Percentiles rank a stretch among this genome's conserved stretches.
Conservation (phyloP, 2,329 filamentous ascomycete species). For the Pseudogymnoascus pannorum region DNA sequence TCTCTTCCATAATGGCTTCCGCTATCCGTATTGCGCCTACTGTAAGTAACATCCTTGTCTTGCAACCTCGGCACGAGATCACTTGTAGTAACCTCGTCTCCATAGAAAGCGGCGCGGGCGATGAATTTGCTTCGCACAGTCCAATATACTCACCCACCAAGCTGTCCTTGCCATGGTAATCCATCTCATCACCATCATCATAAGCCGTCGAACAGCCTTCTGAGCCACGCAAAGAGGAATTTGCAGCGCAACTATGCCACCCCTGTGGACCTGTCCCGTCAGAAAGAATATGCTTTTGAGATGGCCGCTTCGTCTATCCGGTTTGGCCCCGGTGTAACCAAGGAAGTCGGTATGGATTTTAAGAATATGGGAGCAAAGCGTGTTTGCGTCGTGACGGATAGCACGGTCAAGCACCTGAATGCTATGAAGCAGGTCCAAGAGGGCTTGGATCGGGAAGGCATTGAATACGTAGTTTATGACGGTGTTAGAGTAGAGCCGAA, state of each 20-base stretch:
- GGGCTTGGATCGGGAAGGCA: constrained; percentile 67
- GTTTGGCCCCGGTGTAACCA: constrained; percentile 87
- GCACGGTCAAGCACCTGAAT: constrained; percentile 70
- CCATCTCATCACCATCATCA: constrained; percentile 65
- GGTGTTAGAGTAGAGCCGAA: constrained; percentile 84
- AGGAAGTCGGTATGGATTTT: constrained; percentile 97
- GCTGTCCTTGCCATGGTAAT: constrained; percentile 89
- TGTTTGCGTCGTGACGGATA: constrained; percentile 88
- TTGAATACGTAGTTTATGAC: constrained; percentile 75
- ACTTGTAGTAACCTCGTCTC: constrained; percentile 10
- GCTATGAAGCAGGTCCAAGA: constrained; percentile 87
- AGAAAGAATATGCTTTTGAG: constrained; percentile 97
- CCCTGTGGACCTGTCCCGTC: constrained; percentile 59
- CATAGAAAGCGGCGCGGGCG: constrained; percentile 53
- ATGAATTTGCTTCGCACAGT: constrained; percentile 76
- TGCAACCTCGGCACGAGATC: neutral
- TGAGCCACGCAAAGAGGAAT: constrained; percentile 39
- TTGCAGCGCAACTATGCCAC: constrained; percentile 58
- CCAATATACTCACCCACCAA: constrained; percentile 80
- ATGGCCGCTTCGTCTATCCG: constrained; percentile 95
- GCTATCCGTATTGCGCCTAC: constrained; percentile 7
- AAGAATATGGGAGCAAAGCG: constrained; percentile 81
- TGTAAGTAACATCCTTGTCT: constrained; percentile 2
- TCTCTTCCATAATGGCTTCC: neutral
- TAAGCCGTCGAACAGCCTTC: constrained; percentile 32